phyloP scores from a whole-genome alignment of 2,329 filamentous ascomycete genomes.

The Xylaria multiplex region DNA sequence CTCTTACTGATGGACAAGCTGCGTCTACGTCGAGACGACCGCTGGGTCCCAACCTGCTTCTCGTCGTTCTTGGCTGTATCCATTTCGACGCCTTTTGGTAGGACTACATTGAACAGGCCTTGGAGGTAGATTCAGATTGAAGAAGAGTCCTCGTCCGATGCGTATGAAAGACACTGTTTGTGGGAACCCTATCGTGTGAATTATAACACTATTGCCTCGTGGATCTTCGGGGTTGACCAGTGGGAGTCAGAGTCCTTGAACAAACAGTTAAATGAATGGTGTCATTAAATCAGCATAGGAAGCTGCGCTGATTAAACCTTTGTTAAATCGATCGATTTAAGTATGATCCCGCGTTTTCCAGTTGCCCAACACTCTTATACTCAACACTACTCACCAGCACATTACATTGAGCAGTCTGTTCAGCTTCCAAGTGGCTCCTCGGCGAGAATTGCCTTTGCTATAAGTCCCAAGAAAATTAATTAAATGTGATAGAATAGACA shows the following conservation, averaged over 20 bases:
- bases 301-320: background rate
- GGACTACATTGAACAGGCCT: background rate
- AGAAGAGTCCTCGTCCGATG: background rate
- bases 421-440: background rate
- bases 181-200: background rate
- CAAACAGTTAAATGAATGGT: background rate
- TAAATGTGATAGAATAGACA: conserved; percentile 24
- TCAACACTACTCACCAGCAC: background rate
- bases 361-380: background rate
- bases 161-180: background rate
- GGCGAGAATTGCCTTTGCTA: background rate
- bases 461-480: conserved; percentile 3
- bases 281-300: background rate
- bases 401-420: background rate
- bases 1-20: background rate
- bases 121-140: background rate
- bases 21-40: background rate
- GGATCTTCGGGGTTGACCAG: background rate
- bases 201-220: background rate
- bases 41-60: background rate
- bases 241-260: background rate
- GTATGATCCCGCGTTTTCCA: too few species aligned
- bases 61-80: background rate
- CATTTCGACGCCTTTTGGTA: conserved; percentile 1
- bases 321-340: background rate